Base-by-base conservation (phyloP, 2,329 filamentous ascomycete species). In the Xylaria sp. region DNA sequence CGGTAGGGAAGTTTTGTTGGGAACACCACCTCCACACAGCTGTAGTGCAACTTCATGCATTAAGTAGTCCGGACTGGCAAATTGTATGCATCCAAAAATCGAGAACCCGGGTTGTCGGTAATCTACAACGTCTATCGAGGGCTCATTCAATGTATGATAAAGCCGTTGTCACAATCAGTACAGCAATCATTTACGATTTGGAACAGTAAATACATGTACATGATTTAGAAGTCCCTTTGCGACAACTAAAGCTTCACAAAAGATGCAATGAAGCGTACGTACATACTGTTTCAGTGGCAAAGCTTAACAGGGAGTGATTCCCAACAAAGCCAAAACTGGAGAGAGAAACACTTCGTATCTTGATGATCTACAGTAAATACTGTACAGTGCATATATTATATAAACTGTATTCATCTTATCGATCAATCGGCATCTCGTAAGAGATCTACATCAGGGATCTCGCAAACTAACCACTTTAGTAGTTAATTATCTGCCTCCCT, bases 1-100 rank as follows among this genome's bases (percentile, higher is more conserved):
- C n/a, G n/a, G n/a, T n/a, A n/a, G n/a, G n/a, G 28, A 36, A 52
- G 41, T 64, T 67, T 67, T 67, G 65, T 64, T 67, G 65, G 65
- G 65, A 52, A 32, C 32, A 62, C 39, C 8, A 20, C 41, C 57
- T 48, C 50, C 63, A 65, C 63, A 55, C 20, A 23, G 28, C 48
- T 36, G 28, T 28, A n/a, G n/a, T n/a, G n/a, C n/a, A 53, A 34
- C 15, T 53, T 25, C 39, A 53, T 36, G 20, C 46, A 43, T 53
- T 13, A n/a, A n/a, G n/a, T n/a, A 43, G 52, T 18, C 30, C 6
- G 20, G n/a, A 28, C 30, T 30, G 8, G 46, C 46, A 28, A 28
- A 15, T 28, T 48, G 13, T 30, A 8, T 30, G 45, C 20, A 30
- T 30, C 2, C 18, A 32, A 52, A 52, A 52, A 52, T 48, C 25